These are phyloP conservation scores for Colletotrichum zoysiae DNA, from an alignment of 2,329 filamentous ascomycete genomes.

Conservation along the genomic window DNA sequence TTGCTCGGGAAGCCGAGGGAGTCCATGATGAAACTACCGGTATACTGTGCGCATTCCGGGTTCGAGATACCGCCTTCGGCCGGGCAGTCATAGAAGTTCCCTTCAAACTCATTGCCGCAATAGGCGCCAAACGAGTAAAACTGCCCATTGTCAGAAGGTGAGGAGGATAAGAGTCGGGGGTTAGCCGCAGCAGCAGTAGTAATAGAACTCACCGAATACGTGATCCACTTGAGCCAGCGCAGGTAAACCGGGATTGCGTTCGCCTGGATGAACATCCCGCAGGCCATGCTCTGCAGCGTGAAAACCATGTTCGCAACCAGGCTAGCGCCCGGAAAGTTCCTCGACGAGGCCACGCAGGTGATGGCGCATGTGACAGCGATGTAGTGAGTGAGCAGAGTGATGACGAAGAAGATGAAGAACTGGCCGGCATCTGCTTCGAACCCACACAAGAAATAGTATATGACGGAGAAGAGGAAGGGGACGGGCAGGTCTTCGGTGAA, in stretches of 20 bases:
- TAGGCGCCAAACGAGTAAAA: conserved; percentile 81
- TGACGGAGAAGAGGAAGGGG: conserved; percentile 76
- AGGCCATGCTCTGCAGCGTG: conserved; percentile 80
- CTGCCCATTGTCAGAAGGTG: conserved; percentile 50
- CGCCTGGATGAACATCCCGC: conserved; percentile 81
- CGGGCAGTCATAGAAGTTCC: conserved; percentile 80
- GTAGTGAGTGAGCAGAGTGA: conserved; percentile 78
- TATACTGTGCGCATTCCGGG: conserved; percentile 76
- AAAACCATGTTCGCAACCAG: conserved; percentile 79
- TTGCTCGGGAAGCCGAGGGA: conserved; percentile 75
- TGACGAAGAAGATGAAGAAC: conserved; percentile 79
- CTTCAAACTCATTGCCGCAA: conserved; percentile 78
- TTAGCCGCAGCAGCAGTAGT: conserved; percentile 48
- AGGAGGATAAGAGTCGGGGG: conserved; percentile 33
- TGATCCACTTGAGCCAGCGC: conserved; percentile 80
- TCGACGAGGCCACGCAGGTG: conserved; percentile 72
- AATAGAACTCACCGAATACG: conserved; percentile 64
- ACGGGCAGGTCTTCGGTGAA: conserved; percentile 80
- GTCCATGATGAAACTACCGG: conserved; percentile 76
- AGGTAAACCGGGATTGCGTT: conserved; percentile 82
- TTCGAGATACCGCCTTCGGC: conserved; percentile 70
- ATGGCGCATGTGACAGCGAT: conserved; percentile 80
- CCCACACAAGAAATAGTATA: conserved; percentile 84
- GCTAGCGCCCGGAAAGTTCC: conserved; percentile 78
- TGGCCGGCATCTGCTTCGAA: conserved; percentile 73